These are phyloP conservation scores for Syncephalastrum racemosum DNA, from an alignment of 371 early-diverging fungal species.

Conservation along the genomic window DNA sequence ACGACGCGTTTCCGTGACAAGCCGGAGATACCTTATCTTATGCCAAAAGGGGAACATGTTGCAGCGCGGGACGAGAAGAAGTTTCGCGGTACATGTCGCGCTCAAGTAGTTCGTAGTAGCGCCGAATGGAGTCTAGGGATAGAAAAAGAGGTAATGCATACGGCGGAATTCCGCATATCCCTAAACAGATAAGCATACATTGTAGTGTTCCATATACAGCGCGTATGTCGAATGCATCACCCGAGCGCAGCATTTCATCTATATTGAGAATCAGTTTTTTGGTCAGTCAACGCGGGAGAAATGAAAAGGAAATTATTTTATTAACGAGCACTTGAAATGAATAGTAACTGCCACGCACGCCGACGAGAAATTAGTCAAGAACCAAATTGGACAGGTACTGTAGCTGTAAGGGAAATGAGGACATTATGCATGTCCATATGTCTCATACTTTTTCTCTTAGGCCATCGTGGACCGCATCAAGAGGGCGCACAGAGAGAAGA, in stretches of 20 bases:
- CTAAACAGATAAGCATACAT: neutral
- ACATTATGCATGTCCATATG: neutral
- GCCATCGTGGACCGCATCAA: slow-evolving; percentile 80
- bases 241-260: slow-evolving; percentile 83
- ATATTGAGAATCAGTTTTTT: slow-evolving; percentile 97
- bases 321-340: neutral
- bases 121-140: slow-evolving; percentile 71
- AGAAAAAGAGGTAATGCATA: slow-evolving; percentile 40
- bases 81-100: slow-evolving; percentile 65
- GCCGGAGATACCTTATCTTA: slow-evolving; percentile 64
- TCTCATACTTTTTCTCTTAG: slow-evolving; percentile 13
- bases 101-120: slow-evolving; percentile 70
- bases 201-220: slow-evolving; percentile 74
- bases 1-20: slow-evolving; percentile 53
- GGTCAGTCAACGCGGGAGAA: slow-evolving; percentile 40
- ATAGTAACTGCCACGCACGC: slow-evolving; percentile 44
- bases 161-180: neutral
- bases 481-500: slow-evolving; percentile 65
- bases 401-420: neutral
- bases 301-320: neutral
- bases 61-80: slow-evolving; percentile 63
- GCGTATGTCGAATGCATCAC: slow-evolving; percentile 82
- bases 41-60: slow-evolving; percentile 79
- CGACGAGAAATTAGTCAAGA: slow-evolving; percentile 41
- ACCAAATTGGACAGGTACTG: slow-evolving; percentile 44